Evolutionary conservation across 306 rosid genomes (phyloP), one percentile per base, ranked within the genome.

Genomic region (Chamaecrista fasciculata): DNA sequence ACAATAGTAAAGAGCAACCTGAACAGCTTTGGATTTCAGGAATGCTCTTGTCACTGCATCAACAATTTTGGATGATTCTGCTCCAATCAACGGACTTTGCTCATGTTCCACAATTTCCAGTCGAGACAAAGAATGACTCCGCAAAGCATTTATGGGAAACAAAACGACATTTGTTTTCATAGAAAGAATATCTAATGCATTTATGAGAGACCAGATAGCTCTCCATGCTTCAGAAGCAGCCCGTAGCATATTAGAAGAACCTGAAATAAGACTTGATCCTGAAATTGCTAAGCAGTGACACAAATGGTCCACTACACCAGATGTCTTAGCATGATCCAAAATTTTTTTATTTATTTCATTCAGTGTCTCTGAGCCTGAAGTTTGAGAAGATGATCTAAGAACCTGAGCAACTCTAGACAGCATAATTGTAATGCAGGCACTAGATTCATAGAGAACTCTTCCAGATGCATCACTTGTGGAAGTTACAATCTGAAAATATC

Each of bases 201-300:
- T 87, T 79, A 91, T 76, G 70, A 94, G 70, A 18, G 78, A 85
- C 99, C 99, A 94, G 82, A 82, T 66, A 69, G 97, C 92, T 68
- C 82, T 82, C 63, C 96, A 91, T 36, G 95, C 91, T 84, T 94
- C 97, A 74, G 92, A 86, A 69, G 99, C 95, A 74, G 88, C 87
- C 67, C 92, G 87, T 61, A 85, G 76, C 85, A 94, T 85, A 75
- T 69, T 78, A 40, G 92, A 88, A 79, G 99, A 91, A 62, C 98
- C 98, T 19, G 95, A 89, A 70, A 82, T 82, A 74, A 89, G 93
- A 80, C 98, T 86, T 0, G 92, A 82, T 34, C 97, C 99, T 58
- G 96, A 82, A 65, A 76, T 86, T 33, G 85, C 86, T 79, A 94
- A 79, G 83, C 99, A 83, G 16, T 70, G 70, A 79, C 95, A 91